These are phyloP conservation scores for Plasmodium coatneyi DNA, from an alignment of 169 alveolate species.

Conservation along the genomic window DNA sequence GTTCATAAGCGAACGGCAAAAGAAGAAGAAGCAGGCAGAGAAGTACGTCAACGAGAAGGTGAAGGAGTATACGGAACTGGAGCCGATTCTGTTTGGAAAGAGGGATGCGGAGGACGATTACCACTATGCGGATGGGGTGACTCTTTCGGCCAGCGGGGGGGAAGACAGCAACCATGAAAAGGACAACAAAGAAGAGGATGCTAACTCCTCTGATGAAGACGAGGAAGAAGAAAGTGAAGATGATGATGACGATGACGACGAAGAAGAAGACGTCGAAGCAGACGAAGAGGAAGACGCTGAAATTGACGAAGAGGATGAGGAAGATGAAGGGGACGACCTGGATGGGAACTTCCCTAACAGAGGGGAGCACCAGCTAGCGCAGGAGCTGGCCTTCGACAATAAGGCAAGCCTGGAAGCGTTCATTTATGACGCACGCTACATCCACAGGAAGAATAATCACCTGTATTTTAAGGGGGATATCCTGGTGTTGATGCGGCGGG, in stretches of 20 bases:
- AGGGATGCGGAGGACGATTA: conserved; percentile 18
- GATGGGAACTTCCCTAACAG: background rate
- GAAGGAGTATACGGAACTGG: conserved; percentile 28
- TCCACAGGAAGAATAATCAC: conserved; percentile 21
- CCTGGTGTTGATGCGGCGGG: conserved; percentile 22
- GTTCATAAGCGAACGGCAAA: conserved; percentile 43
- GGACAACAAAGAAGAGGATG: no score
- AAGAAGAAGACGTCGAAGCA: background rate
- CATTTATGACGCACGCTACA: conserved; percentile 16
- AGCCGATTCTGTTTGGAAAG: conserved; percentile 26
- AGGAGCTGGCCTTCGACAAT: conserved; percentile 37
- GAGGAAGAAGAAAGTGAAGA: background rate
- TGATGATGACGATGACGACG: background rate
- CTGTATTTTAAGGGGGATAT: conserved; percentile 62
- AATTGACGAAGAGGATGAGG: background rate
- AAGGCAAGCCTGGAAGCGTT: conserved; percentile 41
- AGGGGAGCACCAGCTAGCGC: conserved; percentile 16
- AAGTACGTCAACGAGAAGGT: conserved; percentile 50
- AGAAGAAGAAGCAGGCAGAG: conserved; percentile 30
- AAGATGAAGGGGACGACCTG: background rate
- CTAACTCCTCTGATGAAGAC: background rate
- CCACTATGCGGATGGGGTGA: background rate
- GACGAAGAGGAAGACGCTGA: background rate
- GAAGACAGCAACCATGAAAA: background rate
- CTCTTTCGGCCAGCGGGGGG: background rate